phyloP scores from a whole-genome alignment of 106 monocot genomes.

The Gastrodia elata region DNA sequence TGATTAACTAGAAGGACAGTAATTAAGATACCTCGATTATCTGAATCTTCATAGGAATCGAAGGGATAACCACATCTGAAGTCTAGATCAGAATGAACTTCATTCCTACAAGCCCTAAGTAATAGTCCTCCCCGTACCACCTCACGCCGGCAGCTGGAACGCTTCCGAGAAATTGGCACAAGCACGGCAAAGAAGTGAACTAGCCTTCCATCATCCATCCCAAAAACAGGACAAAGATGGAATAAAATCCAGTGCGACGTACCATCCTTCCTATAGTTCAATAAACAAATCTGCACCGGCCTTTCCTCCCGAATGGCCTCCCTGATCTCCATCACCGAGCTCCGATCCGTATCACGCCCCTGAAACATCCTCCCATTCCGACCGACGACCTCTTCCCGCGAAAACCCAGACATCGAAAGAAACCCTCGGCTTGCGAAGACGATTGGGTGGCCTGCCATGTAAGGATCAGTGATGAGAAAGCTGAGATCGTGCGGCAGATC shows the following conservation, averaged over 20 bases:
- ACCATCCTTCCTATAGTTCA: slow-evolving; percentile 85
- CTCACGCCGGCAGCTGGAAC: not conserved
- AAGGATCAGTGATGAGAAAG: slow-evolving; percentile 85
- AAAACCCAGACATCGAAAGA: slow-evolving; percentile 55
- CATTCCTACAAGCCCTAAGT: slow-evolving; percentile 46
- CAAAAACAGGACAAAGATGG: slow-evolving; percentile 68
- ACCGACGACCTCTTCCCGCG: slow-evolving; percentile 56
- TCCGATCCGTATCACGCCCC: slow-evolving; percentile 63
- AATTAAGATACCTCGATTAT: slow-evolving; percentile 36
- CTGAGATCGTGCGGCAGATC: slow-evolving; percentile 33
- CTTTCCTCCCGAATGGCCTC: slow-evolving; percentile 71
- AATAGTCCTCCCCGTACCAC: slow-evolving; percentile 10
- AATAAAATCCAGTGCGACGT: slow-evolving; percentile 63
- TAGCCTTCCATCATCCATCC: slow-evolving; percentile 35
- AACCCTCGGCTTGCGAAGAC: slow-evolving; percentile 82
- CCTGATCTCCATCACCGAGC: slow-evolving; percentile 56
- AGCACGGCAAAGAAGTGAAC: slow-evolving; percentile 75
- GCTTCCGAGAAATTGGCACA: slow-evolving; percentile 46
- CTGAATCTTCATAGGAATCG: slow-evolving; percentile 39
- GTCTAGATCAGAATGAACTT: slow-evolving; percentile 34
- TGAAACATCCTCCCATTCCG: slow-evolving; percentile 76
- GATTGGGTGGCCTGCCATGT: slow-evolving; percentile 69
- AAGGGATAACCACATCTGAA: slow-evolving; percentile 18
- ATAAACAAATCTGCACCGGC: slow-evolving; percentile 43
- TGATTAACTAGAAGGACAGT: not conserved